Percentiles rank a stretch among this genome's conserved stretches.
phyloP scores from a whole-genome alignment of 148 eudicot species.

The Pouteria glomerata region DNA sequence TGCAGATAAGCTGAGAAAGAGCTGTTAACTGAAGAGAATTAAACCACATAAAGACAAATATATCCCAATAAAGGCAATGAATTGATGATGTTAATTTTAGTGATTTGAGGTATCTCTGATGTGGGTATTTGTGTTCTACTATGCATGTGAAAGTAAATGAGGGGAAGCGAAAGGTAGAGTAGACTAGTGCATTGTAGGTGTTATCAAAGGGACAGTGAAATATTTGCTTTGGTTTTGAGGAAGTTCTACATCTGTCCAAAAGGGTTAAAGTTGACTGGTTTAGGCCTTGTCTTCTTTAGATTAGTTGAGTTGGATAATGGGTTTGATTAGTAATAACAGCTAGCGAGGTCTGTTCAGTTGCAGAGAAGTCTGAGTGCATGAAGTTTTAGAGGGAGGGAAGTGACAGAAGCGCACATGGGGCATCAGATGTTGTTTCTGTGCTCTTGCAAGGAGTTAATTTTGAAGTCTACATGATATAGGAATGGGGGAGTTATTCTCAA shows the following conservation, averaged over 20 bases:
- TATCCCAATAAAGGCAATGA: neutral
- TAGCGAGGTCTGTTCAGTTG: slow-evolving; percentile 13
- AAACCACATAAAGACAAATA: neutral
- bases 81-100: neutral
- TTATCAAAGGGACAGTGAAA: neutral
- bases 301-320: slow-evolving; percentile 20
- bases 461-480: slow-evolving; percentile 4
- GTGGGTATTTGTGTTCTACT: slow-evolving; percentile 1
- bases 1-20: slow-evolving; percentile 7
- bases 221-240: slow-evolving; percentile 14
- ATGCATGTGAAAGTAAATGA: slow-evolving; percentile 11
- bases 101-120: neutral
- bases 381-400: neutral
- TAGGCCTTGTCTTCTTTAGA: slow-evolving; percentile 26
- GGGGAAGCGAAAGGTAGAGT: neutral
- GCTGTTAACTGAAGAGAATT: slow-evolving; percentile 3
- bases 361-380: slow-evolving; percentile 23
- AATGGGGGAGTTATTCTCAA: slow-evolving; percentile 11
- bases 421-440: slow-evolving; percentile 12
- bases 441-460: neutral
- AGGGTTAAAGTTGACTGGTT: slow-evolving; percentile 10
- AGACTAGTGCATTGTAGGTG: too few species aligned
- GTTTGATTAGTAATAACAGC: slow-evolving; percentile 1
- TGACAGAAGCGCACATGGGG: slow-evolving; percentile 27
- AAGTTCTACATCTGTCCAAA: slow-evolving; percentile 19